phyloP scores from a whole-genome alignment of 2,329 filamentous ascomycete species.

The Coleophoma crateriformis region DNA sequence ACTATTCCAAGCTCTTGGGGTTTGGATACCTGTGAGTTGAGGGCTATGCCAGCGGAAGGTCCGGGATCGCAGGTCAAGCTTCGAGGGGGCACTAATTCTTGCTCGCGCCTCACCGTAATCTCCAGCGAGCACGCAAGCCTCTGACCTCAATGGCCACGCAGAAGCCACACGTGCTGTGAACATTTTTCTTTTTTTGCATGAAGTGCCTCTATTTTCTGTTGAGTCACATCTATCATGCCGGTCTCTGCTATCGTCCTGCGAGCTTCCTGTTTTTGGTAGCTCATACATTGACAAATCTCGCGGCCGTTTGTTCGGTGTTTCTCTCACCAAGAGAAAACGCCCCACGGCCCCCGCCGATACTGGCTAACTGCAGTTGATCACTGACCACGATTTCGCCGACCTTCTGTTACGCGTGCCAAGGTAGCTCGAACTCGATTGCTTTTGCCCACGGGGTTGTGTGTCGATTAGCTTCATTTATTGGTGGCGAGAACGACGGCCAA shows the following conservation, averaged over 20 bases:
- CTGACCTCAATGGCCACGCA: not conserved
- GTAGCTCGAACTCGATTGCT: no score
- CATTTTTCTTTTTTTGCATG: not conserved
- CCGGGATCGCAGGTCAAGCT: not conserved
- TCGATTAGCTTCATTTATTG: no score
- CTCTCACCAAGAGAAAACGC: slow-evolving; percentile 14
- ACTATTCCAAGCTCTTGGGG: not conserved
- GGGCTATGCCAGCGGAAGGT: not conserved
- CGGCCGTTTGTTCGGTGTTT: slow-evolving; percentile 20
- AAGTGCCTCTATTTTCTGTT: not conserved
- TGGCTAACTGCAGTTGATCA: no score
- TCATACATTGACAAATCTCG: slow-evolving; percentile 10
- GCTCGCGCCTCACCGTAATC: not conserved
- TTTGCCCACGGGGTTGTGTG: no score
- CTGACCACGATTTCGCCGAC: no score
- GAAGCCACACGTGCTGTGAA: not conserved
- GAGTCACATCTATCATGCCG: not conserved
- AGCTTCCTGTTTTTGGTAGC: not conserved
- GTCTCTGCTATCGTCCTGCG: not conserved
- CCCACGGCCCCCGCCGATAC: slow-evolving; percentile 18
- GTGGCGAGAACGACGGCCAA: no score
- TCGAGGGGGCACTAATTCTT: not conserved
- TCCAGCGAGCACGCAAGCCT: not conserved
- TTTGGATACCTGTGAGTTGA: not conserved
- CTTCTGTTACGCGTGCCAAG: no score